Evolutionary conservation across 306 rosid species (phyloP), one percentile per base, ranked within the genome.

Genomic region (Cucumis melo): DNA sequence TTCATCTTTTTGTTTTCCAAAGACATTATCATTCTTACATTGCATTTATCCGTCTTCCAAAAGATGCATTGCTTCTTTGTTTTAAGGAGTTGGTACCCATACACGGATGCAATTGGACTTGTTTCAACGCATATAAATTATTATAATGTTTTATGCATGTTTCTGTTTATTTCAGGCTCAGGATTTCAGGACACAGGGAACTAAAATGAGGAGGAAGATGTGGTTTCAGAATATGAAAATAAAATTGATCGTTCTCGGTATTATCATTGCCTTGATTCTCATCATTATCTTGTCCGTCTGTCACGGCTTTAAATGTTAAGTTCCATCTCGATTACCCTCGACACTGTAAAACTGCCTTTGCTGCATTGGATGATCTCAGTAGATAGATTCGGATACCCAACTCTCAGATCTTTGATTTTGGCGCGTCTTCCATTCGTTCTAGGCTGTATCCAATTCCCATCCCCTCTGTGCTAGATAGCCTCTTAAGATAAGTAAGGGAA

Each of bases 101-200:
- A 20, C 23, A 8, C 11, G 10, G 19, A 66, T 10, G 32, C 53
- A 66, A 20, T 10, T 38, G 73, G 17, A 65, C 39, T 17, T 65
- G 50, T 65, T 65, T 38, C 50, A 65, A 36, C 46, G 38, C 32
- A 11, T n/a, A 10, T 21, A 42, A 10, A 13, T 61, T 61, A 20
- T 61, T 61, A 24, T 21, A n/a, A 29, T 24, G 36, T 50, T 50
- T 50, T 50, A 12, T 46, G 53, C 53, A 46, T 46, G 0, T 15
- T 48, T 71, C 59, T 67, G 27, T 41, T 1, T 4, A 62, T 15
- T 70, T 67, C 73, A 90, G 96, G 96, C 96, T 41, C 96, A 90
- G 66, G 96, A 90, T 78, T 90, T 90, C 72, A 86, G 84, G 84
- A 84, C 82, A 32, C 91, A 88, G 44, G 96, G 92, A 44, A 90